Conservation (phyloP, 495 filamentous ascomycete species). For the Haplographium delicatum region DNA sequence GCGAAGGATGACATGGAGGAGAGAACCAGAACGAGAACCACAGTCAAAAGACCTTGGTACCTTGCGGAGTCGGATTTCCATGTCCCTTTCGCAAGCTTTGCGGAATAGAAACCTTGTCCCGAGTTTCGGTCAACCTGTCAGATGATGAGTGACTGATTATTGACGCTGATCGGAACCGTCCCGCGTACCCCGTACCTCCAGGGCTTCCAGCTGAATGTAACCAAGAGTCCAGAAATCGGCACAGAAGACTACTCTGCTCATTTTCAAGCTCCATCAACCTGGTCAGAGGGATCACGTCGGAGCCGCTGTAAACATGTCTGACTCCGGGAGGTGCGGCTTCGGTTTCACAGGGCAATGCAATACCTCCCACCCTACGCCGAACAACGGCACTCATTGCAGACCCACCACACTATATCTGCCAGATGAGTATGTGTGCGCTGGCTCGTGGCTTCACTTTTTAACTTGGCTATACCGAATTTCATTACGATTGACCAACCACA, state of each 20-base stretch:
- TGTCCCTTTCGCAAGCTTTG: not conserved
- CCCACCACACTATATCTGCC: not conserved
- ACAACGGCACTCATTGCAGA: conserved; percentile 6
- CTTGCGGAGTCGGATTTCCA: conserved; percentile 1
- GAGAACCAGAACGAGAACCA: not conserved
- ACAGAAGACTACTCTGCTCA: not conserved
- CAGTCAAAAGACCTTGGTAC: not conserved
- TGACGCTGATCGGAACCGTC: not conserved
- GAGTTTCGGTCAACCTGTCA: not conserved
- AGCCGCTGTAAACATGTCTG: conserved; percentile 4
- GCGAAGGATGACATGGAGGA: not conserved
- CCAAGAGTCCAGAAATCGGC: not conserved
- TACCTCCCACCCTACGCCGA: too few relatives aligned
- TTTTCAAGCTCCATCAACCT: not conserved
- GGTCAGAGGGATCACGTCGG: conserved; percentile 6
- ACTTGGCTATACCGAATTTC: conserved; percentile 1
- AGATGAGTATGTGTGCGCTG: conserved; percentile 1
- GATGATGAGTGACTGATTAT: conserved; percentile 10
- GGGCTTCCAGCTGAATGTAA: not conserved
- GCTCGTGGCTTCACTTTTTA: not conserved
- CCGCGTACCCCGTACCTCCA: not conserved
- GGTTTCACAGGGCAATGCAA: conserved; percentile 4
- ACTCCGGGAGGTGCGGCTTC: not conserved
- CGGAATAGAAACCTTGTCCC: not conserved
- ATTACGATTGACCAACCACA: conserved; percentile 3